Conservation (phyloP, 2,329 filamentous ascomycete genomes). For the Phaeosphaeriaceae sp. region DNA sequence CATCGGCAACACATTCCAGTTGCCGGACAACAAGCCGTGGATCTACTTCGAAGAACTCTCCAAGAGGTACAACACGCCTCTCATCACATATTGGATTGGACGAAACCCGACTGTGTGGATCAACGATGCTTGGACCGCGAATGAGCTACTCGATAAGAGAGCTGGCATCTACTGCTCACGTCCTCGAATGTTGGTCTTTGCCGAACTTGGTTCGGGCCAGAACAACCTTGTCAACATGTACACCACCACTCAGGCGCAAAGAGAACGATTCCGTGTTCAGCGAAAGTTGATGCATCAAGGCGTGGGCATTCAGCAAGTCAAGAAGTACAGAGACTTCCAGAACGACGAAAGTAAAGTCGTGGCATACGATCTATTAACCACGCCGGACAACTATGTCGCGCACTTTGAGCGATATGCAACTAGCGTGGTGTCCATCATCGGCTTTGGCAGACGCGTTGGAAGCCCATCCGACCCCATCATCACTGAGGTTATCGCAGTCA, state of each 20-base stretch:
- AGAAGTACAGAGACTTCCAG: slow-evolving; percentile 64
- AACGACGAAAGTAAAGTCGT: slow-evolving; percentile 66
- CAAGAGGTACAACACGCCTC: slow-evolving; percentile 56
- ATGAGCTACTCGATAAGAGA: slow-evolving; percentile 62
- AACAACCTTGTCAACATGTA: slow-evolving; percentile 48
- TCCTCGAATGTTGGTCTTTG: slow-evolving; percentile 56
- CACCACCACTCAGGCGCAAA: slow-evolving; percentile 35
- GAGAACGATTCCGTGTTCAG: slow-evolving; percentile 42
- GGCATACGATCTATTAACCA: slow-evolving; percentile 56
- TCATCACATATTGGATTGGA: slow-evolving; percentile 65
- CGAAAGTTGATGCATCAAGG: slow-evolving; percentile 46
- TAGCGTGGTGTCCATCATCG: slow-evolving; percentile 64
- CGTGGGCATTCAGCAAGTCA: slow-evolving; percentile 60
- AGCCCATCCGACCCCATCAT: slow-evolving; percentile 64
- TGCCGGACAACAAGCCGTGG: slow-evolving; percentile 66
- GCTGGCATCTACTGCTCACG: slow-evolving; percentile 62
- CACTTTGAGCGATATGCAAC: slow-evolving; percentile 64
- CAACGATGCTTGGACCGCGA: slow-evolving; percentile 58
- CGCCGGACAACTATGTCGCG: slow-evolving; percentile 58
- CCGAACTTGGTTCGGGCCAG: slow-evolving; percentile 46
- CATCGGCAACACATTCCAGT: slow-evolving; percentile 64
- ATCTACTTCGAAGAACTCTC: slow-evolving; percentile 65
- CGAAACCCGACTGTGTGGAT: slow-evolving; percentile 51
- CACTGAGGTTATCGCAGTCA: slow-evolving; percentile 66
- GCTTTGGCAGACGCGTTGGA: slow-evolving; percentile 62